A percentile compares a stretch with the other conserved stretches of the same genome.
These are phyloP conservation scores for Cladosporium sp. DNA, from an alignment of 2,329 filamentous ascomycete genomes.

Conservation along the genomic window DNA sequence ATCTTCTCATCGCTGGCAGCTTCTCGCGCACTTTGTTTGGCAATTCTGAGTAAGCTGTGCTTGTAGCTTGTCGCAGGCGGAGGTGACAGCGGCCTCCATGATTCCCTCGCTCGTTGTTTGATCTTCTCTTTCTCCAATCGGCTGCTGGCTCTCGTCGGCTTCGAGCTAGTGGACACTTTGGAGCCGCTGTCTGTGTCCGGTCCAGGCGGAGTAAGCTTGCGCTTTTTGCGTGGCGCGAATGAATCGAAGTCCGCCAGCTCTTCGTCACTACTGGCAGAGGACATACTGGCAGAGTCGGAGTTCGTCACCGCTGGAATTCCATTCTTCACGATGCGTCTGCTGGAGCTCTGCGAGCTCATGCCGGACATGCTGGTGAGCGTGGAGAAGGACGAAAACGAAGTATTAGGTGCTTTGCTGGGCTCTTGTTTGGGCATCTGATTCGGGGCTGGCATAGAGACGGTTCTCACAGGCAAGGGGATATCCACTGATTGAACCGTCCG, in stretches of 20 bases:
- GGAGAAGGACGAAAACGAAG: conserved; percentile 24
- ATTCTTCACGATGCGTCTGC: conserved; percentile 49
- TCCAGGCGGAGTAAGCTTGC: conserved; percentile 21
- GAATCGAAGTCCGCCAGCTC: conserved; percentile 27
- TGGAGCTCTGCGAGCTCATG: conserved; percentile 34
- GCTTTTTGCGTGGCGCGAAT: conserved; percentile 26
- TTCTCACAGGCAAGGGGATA: conserved; percentile 12
- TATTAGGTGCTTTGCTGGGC: conserved; percentile 2
- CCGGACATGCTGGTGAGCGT: conserved; percentile 26
- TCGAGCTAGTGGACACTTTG: background rate
- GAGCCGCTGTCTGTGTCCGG: background rate
- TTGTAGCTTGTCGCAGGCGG: conserved; percentile 20
- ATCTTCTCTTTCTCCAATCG: conserved; percentile 5
- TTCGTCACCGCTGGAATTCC: conserved; percentile 47
- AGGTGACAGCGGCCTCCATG: conserved; percentile 15
- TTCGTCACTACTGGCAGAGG: conserved; percentile 22
- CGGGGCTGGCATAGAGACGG: background rate
- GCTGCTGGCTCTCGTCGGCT: conserved; percentile 2
- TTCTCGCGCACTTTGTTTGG: conserved; percentile 21
- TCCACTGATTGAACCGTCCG: conserved; percentile 11
- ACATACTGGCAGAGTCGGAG: conserved; percentile 29
- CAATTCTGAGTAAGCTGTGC: conserved; percentile 25
- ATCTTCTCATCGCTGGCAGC: conserved; percentile 21
- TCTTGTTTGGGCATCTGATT: conserved; percentile 4
- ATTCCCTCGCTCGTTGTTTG: conserved; percentile 10